Evolutionary conservation across 345 rosid genomes (phyloP), one percentile per base, ranked within the genome.

Genomic region (Moricandia arvensis): DNA sequence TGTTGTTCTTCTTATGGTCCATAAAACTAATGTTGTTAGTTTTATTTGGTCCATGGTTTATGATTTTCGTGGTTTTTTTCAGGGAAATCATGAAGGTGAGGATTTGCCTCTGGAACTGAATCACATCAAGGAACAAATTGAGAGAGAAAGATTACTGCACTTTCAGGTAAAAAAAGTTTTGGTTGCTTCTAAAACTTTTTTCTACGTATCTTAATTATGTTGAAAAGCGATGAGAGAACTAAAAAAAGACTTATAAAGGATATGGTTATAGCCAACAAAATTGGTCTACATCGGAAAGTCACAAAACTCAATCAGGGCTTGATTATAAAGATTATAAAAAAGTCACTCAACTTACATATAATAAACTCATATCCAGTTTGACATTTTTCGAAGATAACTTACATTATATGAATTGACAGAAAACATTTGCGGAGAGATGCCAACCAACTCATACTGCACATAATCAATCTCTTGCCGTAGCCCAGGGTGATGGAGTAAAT

Each of bases 71-170:
- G 33, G 31, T 54, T 69, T 53, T 13, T 21, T 59, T 38, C 77
- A 86, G 95, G 83, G 82, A 66, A 80, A 69, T 55, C 69, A 63
- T 41, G 89, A 83, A 63, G 76, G 71, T 68, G 87, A 83, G 67
- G 81, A 81, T 82, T 82, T 91, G 79, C 59, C 76, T 8, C 38
- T 65, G 53, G 86, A 86, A 79, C 69, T 91, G 66, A 84, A 82
- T 79, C 89, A 83, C 72, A 83, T 90, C 68, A 84, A 77, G 71
- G 79, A 45, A 83, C 86, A 91, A 86, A 87, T 88, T 73, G 91
- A 90, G 62, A 82, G 73, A 1, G 91, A 91, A 75, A 86, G 97
- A 73, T 57, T 33, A 71, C 68, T 10, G 65, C 82, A 83, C 1
- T 53, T 91, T 24, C 76, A 80, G 60, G 98, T 71, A n/a, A 17